Evolutionary conservation across 208 protist genomes (phyloP).

Genomic region (Trypanosoma vivax): DNA sequence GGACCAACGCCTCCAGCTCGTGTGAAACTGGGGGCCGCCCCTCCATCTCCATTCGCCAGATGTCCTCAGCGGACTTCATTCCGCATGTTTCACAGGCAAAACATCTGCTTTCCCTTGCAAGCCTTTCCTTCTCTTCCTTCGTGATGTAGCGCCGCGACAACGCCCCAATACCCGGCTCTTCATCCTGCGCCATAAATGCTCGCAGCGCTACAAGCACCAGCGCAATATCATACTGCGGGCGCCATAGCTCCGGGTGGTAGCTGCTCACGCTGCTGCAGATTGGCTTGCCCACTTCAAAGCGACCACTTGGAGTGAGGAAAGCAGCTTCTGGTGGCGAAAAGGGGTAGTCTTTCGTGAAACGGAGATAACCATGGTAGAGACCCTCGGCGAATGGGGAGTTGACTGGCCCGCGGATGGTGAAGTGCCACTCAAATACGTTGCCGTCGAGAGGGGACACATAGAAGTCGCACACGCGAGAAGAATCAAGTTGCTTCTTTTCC

Average conservation of each 20-base stretch:
- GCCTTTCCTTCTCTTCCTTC: constrained; percentile 24
- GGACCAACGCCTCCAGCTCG: constrained; percentile 11
- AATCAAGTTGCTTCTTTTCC: constrained; percentile 48
- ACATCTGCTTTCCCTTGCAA: constrained; percentile 42
- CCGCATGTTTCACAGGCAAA: constrained; percentile 43
- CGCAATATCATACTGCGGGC: constrained; percentile 63
- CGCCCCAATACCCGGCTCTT: constrained; percentile 63
- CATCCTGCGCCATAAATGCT: constrained; percentile 82
- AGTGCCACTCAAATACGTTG: constrained; percentile 99
- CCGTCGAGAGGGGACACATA: constrained; percentile 67
- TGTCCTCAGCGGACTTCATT: constrained; percentile 9
- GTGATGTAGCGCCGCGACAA: constrained; percentile 34
- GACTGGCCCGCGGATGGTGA: constrained; percentile 91
- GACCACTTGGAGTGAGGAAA: constrained; percentile 84
- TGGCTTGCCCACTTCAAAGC: constrained; percentile 68
- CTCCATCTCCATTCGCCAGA: constrained; percentile 52
- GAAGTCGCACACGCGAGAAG: constrained; percentile 55
- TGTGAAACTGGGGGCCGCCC: constrained; percentile 21
- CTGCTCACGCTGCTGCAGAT: constrained; percentile 87
- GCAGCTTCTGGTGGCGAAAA: constrained; percentile 81
- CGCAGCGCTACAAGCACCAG: constrained; percentile 66
- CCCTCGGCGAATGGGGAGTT: constrained; percentile 57
- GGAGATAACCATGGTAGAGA: constrained; percentile 81
- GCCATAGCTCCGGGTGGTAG: constrained; percentile 89
- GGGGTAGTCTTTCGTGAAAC: constrained; percentile 82